Conservation (phyloP, 495 filamentous ascomycete genomes). For the Aspergillus panamensis region DNA sequence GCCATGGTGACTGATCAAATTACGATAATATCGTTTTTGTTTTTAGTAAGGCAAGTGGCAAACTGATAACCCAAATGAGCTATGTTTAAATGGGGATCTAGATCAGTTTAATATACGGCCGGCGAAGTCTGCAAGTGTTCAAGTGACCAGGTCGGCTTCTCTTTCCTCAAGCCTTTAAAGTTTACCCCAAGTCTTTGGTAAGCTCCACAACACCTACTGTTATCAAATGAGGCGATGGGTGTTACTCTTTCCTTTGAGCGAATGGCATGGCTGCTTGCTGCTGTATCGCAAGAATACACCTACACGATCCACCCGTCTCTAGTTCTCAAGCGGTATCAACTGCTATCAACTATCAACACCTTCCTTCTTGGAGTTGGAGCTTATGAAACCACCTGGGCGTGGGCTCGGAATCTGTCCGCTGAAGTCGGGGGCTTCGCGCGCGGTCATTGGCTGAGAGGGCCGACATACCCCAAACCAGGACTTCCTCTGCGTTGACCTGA, state of each 20-base stretch:
- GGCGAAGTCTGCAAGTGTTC: not conserved
- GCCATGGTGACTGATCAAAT: not conserved
- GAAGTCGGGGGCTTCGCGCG: not conserved
- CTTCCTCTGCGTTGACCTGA: not conserved
- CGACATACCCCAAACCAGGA: not conserved
- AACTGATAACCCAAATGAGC: not conserved
- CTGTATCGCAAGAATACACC: not conserved
- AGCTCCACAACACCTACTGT: not conserved
- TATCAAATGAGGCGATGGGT: not conserved
- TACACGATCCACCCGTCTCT: not conserved
- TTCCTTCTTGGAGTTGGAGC: too few species aligned
- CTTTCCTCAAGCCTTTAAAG: not conserved
- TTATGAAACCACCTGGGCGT: too few species aligned
- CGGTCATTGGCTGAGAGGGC: slow-evolving; percentile 1
- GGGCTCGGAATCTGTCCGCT: not conserved
- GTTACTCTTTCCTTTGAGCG: not conserved
- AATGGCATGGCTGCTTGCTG: not conserved
- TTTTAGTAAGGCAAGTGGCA: not conserved
- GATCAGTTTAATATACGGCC: not conserved
- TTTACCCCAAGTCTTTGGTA: not conserved
- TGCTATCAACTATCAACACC: too few species aligned
- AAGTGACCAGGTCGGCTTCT: not conserved
- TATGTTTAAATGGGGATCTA: not conserved
- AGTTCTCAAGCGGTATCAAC: too few species aligned
- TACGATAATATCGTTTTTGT: not conserved